These are phyloP conservation scores for Macrolepiota fuliginosa DNA, from an alignment of 768 basidiomycete species.

Conservation along the genomic window DNA sequence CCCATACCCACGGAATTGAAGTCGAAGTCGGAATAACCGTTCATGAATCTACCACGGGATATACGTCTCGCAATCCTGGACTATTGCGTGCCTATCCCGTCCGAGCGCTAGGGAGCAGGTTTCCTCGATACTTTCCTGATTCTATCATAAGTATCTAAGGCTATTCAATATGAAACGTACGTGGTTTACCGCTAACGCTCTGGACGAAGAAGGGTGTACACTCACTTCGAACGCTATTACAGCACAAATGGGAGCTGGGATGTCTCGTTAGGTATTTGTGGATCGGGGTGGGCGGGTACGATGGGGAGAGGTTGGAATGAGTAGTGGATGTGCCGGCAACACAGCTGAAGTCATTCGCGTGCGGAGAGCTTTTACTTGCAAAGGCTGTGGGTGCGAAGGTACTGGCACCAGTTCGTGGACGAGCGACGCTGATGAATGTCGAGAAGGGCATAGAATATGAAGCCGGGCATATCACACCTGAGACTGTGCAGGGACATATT, in stretches of 20 bases:
- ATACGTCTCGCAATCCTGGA: slow-evolving; percentile 28
- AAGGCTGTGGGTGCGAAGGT: not conserved
- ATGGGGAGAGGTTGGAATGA: slow-evolving; percentile 1
- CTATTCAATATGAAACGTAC: slow-evolving; percentile 27
- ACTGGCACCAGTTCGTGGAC: not conserved
- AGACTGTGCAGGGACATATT: slow-evolving; percentile 4
- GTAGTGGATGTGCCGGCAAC: slow-evolving; percentile 1
- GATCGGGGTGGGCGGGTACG: slow-evolving; percentile 18
- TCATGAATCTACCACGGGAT: slow-evolving; percentile 31
- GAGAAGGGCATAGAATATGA: slow-evolving; percentile 1
- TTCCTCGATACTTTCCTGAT: slow-evolving; percentile 28
- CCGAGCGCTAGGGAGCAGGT: slow-evolving; percentile 13
- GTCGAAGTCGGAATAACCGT: slow-evolving; percentile 21
- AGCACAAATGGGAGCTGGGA: slow-evolving; percentile 14
- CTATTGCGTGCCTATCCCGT: slow-evolving; percentile 19
- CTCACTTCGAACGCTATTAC: slow-evolving; percentile 26
- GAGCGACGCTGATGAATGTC: slow-evolving; percentile 6
- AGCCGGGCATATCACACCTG: not conserved
- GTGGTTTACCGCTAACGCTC: slow-evolving; percentile 29
- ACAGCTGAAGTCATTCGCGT: slow-evolving; percentile 4
- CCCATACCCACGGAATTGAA: not conserved
- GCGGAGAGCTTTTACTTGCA: slow-evolving; percentile 1
- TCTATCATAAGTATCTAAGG: slow-evolving; percentile 31
- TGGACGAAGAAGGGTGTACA: slow-evolving; percentile 28
- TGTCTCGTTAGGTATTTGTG: slow-evolving; percentile 29